Evolutionary conservation across 1,284 basidiomycete genomes (phyloP).

Genomic region (Quambalaria eucalypti): DNA sequence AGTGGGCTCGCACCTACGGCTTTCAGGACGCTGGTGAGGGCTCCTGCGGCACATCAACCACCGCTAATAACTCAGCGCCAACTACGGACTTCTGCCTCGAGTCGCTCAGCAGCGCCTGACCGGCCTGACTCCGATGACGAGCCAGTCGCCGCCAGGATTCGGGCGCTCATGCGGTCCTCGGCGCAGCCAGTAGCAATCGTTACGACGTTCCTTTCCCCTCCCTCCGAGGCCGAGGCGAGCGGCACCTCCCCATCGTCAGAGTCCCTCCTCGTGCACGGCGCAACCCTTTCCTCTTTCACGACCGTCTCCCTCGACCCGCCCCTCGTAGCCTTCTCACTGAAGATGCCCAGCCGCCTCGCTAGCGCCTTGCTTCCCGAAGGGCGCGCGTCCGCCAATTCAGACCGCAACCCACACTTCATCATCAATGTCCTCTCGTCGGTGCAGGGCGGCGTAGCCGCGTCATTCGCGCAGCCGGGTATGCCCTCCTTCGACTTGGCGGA

Average conservation of each 20-base stretch:
- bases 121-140: too few species aligned
- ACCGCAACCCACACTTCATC: constrained; percentile 7
- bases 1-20: too few species aligned
- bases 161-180: constrained; percentile 8
- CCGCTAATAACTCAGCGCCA: too few species aligned
- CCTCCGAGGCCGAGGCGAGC: not conserved
- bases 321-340: constrained; percentile 8
- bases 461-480: constrained; percentile 9
- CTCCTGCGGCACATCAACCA: too few species aligned
- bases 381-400: not conserved
- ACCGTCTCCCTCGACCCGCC: constrained; percentile 11
- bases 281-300: constrained; percentile 11
- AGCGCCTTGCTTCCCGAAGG: constrained; percentile 5
- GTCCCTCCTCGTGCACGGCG: constrained; percentile 4
- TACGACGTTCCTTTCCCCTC: constrained; percentile 5
- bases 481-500: not conserved
- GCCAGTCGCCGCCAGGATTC: not conserved
- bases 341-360: constrained; percentile 9
- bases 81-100: too few species aligned
- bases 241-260: not conserved
- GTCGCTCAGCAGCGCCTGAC: too few species aligned
- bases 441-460: constrained; percentile 4
- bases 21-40: too few species aligned
- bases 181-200: constrained; percentile 13
- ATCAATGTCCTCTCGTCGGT: constrained; percentile 9